A percentile compares a stretch with the other conserved stretches of the same genome.
Conservation (phyloP, 2,329 filamentous ascomycete genomes). For the Septoria linicola region DNA sequence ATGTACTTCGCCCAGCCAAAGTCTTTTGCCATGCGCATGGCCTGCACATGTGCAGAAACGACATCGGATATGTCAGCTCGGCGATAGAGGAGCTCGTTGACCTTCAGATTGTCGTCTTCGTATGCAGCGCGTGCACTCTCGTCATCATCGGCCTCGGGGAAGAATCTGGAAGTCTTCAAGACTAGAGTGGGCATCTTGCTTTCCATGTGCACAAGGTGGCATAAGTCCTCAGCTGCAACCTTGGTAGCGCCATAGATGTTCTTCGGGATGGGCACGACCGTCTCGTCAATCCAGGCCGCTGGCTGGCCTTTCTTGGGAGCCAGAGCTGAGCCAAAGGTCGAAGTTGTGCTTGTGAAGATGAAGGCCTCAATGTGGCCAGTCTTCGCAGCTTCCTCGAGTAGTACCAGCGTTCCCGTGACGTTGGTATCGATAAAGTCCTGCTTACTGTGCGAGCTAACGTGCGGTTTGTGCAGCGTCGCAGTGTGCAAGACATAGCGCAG, state of each 20-base stretch:
- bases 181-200: constrained; percentile 45
- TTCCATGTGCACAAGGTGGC: constrained; percentile 44
- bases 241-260: constrained; percentile 47
- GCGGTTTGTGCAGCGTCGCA: constrained; percentile 27
- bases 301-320: constrained; percentile 23
- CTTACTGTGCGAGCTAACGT: constrained; percentile 23
- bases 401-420: constrained; percentile 21
- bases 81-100: constrained; percentile 25
- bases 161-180: constrained; percentile 52
- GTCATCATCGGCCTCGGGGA: constrained; percentile 23
- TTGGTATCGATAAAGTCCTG: constrained; percentile 27
- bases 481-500: constrained; percentile 24
- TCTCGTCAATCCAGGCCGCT: constrained; percentile 28
- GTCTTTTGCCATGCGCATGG: constrained; percentile 18
- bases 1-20: constrained; percentile 24
- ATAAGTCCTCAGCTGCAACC: constrained; percentile 51
- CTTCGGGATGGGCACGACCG: constrained; percentile 24
- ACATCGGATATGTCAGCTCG: constrained; percentile 22
- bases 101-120: constrained; percentile 25
- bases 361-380: constrained; percentile 20
- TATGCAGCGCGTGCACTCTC: constrained; percentile 15
- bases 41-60: constrained; percentile 22
- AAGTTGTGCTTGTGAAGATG: constrained; percentile 25
- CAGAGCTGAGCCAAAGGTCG: constrained; percentile 25
- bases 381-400: constrained; percentile 22